Percentiles rank a stretch among this genome's conserved stretches.
phyloP scores from a whole-genome alignment of 331 rosid species.

The Saraca asoca region DNA sequence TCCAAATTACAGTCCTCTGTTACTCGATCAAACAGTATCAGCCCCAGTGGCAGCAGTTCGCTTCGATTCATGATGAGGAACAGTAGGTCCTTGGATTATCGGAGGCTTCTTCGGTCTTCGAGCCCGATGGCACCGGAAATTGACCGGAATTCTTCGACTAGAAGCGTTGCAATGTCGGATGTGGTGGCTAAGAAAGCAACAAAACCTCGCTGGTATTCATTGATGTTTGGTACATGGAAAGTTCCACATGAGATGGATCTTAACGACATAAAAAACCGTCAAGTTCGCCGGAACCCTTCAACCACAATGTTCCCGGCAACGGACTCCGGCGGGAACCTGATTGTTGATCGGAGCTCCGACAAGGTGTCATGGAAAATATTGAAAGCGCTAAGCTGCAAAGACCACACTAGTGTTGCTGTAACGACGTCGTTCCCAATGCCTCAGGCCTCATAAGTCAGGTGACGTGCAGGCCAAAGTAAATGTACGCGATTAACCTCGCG shows the following conservation, averaged over 20 bases:
- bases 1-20: not conserved
- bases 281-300: conserved; percentile 56
- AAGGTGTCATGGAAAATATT: conserved; percentile 76
- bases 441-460: conserved; percentile 48
- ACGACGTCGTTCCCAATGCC: conserved; percentile 64
- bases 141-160: too few species aligned
- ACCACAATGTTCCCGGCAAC: conserved; percentile 34
- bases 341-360: conserved; percentile 49
- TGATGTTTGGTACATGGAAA: conserved; percentile 70
- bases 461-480: conserved; percentile 10
- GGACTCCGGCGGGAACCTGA: conserved; percentile 27
- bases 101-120: not conserved
- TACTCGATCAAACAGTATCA: not conserved
- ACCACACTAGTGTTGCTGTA: conserved; percentile 64
- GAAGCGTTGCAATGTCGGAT: too few species aligned
- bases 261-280: conserved; percentile 68
- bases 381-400: conserved; percentile 85
- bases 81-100: not conserved
- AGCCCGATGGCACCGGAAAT: not conserved
- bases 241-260: conserved; percentile 81
- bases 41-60: not conserved
- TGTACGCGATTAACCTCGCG: conserved; percentile 15
- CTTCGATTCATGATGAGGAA: not conserved
- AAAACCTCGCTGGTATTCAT: conserved; percentile 73
- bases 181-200: conserved; percentile 33